These are phyloP conservation scores for Saturnispora bothae DNA, from an alignment of 805 yeast species.

Conservation along the genomic window DNA sequence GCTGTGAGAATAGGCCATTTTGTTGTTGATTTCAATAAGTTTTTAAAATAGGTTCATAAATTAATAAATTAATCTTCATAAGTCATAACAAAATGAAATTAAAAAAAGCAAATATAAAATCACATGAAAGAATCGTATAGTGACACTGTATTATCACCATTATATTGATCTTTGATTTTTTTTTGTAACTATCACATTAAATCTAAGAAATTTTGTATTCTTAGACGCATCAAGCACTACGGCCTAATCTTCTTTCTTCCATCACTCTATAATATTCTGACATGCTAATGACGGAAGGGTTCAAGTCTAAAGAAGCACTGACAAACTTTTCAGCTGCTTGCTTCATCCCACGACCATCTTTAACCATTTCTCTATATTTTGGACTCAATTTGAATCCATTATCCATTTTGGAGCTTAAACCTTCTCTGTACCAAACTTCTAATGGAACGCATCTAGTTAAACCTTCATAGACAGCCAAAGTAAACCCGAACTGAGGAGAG, in stretches of 20 bases:
- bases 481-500: conserved; percentile 96
- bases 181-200: too few species aligned
- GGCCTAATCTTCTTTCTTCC: conserved; percentile 7
- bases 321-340: conserved; percentile 25
- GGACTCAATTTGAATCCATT: conserved; percentile 20
- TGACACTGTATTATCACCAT: too few species aligned
- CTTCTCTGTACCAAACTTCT: conserved; percentile 25
- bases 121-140: not conserved
- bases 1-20: conserved; percentile 19
- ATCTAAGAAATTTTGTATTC: too few species aligned
- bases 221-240: too few species aligned
- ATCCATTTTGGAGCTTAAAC: not conserved
- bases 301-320: conserved; percentile 21
- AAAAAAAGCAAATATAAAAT: too few species aligned
- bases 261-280: conserved; percentile 11
- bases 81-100: not conserved
- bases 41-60: too few species aligned
- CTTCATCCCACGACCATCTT: conserved; percentile 13
- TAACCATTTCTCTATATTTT: conserved; percentile 13
- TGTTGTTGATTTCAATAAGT: conserved; percentile 9
- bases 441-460: conserved; percentile 73
- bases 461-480: conserved; percentile 92
- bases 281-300: conserved; percentile 19
- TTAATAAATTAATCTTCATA: not conserved
- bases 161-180: too few species aligned